A percentile compares a stretch with the other conserved stretches of the same genome.
Evolutionary conservation across 345 rosid species (phyloP).

Genomic region (Theobroma cacao): DNA sequence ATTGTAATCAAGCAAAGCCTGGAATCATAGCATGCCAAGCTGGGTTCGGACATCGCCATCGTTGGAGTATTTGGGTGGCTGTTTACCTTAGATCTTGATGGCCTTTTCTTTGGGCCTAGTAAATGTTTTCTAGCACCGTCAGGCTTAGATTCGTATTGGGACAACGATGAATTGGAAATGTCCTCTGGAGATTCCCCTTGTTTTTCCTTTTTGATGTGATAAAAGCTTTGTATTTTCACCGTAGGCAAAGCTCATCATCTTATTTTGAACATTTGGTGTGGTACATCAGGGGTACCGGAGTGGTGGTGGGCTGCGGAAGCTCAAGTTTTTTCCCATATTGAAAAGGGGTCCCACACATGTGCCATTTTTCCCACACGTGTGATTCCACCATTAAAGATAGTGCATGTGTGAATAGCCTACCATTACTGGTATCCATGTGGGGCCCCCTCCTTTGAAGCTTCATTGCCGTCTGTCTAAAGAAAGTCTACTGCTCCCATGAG

Average conservation of each 20-base stretch:
- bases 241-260: not conserved
- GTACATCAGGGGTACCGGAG: no score
- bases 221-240: not conserved
- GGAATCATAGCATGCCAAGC: no score
- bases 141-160: no score
- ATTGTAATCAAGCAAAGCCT: not conserved
- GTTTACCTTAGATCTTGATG: no score
- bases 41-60: not conserved
- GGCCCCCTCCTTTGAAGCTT: not conserved
- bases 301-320: no score
- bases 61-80: no score
- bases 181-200: not conserved
- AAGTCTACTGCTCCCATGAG: not conserved
- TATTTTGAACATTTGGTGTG: not conserved
- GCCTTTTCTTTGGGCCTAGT: not conserved
- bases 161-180: not conserved
- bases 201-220: not conserved
- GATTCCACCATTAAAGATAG: not conserved
- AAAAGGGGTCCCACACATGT: not conserved
- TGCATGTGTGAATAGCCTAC: not conserved
- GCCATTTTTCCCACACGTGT: slow-evolving; percentile 6
- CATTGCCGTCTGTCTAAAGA: not conserved
- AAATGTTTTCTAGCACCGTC: no score
- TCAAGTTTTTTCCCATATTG: not conserved
- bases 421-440: not conserved